Evolutionary conservation across 306 rosid genomes (phyloP).

Genomic region (Cucurbita ficifolia): DNA sequence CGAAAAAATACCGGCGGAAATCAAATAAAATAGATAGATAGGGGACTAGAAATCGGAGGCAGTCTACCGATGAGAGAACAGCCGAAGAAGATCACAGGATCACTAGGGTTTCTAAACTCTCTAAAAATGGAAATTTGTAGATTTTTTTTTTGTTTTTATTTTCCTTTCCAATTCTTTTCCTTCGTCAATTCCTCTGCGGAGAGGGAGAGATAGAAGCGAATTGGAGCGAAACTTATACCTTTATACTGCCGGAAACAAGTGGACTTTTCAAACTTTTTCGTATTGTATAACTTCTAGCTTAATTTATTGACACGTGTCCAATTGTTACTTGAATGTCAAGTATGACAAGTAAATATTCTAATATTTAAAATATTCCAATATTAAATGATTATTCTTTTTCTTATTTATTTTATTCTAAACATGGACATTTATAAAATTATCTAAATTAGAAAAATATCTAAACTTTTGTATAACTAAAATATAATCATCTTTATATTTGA

Average conservation of each 20-base stretch:
- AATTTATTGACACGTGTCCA: too few species aligned
- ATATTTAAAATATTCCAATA: too few species aligned
- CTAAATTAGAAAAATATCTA: too few species aligned
- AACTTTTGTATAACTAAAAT: too few species aligned
- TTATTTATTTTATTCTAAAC: too few species aligned
- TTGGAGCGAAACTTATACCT: not conserved
- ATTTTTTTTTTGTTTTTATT: not conserved
- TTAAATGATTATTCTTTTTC: too few species aligned
- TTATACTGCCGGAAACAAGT: not conserved
- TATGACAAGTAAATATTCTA: too few species aligned
- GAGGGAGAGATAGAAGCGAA: not conserved
- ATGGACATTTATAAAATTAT: too few species aligned
- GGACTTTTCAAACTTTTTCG: too few species aligned
- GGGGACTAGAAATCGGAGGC: not conserved
- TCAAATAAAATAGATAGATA: not conserved
- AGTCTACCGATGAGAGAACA: not conserved
- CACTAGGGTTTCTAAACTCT: conserved; percentile 1
- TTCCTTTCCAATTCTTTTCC: not conserved
- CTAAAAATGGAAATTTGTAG: not conserved
- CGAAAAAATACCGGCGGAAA: not conserved
- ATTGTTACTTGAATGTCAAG: too few species aligned
- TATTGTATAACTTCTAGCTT: too few species aligned
- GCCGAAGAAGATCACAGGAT: not conserved
- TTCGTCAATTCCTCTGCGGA: not conserved
- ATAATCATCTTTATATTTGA: too few species aligned